Percentiles rank a stretch among this genome's conserved stretches.
These are phyloP conservation scores for Rhizoclosmatium sp. DNA, from an alignment of 192 early-diverging fungal genomes.

Conservation along the genomic window DNA sequence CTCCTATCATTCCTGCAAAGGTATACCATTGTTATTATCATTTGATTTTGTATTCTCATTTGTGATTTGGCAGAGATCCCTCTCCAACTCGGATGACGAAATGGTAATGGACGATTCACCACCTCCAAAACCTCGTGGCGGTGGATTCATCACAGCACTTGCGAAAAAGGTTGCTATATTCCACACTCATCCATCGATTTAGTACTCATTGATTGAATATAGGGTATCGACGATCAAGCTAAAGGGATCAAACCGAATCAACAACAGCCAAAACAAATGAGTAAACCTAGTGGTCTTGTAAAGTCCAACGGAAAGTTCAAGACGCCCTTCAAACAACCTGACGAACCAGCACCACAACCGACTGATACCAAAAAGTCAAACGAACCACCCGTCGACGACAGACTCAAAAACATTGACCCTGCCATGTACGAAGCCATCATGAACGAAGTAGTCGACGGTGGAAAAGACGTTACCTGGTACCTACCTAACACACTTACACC, in stretches of 20 bases:
- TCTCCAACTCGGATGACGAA: not conserved
- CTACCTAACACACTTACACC: too few relatives aligned
- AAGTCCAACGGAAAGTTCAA: constrained; percentile 25
- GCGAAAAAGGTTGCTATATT: constrained; percentile 22
- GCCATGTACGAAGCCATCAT: constrained; percentile 87
- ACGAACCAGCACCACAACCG: not conserved
- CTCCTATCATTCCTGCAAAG: not conserved
- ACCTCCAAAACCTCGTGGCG: too few relatives aligned
- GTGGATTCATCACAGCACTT: constrained; percentile 6
- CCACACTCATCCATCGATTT: not conserved
- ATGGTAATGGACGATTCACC: too few relatives aligned
- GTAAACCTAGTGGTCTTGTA: constrained; percentile 4
- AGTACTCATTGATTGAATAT: not conserved
- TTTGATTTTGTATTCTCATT: not conserved
- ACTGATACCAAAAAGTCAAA: not conserved
- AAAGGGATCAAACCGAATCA: constrained; percentile 20
- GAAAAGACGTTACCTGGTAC: constrained; percentile 68
- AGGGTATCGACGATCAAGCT: not conserved
- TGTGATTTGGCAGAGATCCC: not conserved
- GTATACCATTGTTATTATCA: not conserved
- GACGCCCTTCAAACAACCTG: constrained; percentile 19
- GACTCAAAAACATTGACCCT: constrained; percentile 85
- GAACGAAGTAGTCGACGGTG: constrained; percentile 83
- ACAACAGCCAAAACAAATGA: not conserved
- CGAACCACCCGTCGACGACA: constrained; percentile 62